These are phyloP conservation scores for Chrysoporthe deuterocubensis DNA, from an alignment of 2,329 filamentous ascomycete genomes.

Conservation along the genomic window DNA sequence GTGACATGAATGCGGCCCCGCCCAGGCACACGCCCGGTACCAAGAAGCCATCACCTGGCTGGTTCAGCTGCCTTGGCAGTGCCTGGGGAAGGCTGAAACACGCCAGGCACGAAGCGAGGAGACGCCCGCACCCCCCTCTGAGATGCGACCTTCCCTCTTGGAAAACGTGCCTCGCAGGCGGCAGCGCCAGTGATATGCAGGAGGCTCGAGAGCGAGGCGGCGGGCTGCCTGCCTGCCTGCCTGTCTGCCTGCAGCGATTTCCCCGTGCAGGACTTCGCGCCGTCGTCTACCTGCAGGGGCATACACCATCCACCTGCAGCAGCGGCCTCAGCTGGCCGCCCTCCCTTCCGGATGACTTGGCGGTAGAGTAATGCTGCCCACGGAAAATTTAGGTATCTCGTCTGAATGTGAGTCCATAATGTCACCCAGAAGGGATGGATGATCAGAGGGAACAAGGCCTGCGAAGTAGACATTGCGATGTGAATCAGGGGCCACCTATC, in stretches of 20 bases:
- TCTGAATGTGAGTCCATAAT: too few relatives aligned
- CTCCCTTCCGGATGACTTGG: background rate
- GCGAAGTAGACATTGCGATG: constrained; percentile 8
- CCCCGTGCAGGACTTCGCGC: background rate
- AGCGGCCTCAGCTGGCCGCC: background rate
- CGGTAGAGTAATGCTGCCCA: background rate
- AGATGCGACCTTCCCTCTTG: background rate
- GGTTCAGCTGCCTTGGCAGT: constrained; percentile 9
- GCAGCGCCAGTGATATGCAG: background rate
- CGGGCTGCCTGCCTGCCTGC: too few relatives aligned
- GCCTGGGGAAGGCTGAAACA: constrained; percentile 7
- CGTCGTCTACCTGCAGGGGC: background rate
- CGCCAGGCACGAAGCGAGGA: constrained; percentile 5
- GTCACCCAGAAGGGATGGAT: too few relatives aligned
- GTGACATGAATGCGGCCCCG: too few relatives aligned
- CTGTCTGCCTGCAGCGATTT: background rate
- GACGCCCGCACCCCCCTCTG: background rate
- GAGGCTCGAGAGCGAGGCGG: background rate
- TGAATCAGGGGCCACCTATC: constrained; percentile 20
- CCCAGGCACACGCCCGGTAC: background rate
- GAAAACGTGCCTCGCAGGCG: background rate
- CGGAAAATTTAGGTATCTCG: background rate
- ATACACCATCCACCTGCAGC: background rate
- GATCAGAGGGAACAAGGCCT: background rate
- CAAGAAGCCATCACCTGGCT: constrained; percentile 2